These are phyloP conservation scores for Nannochloropsis salina DNA, from an alignment of 108 stramenopile genomes.

Conservation along the genomic window DNA sequence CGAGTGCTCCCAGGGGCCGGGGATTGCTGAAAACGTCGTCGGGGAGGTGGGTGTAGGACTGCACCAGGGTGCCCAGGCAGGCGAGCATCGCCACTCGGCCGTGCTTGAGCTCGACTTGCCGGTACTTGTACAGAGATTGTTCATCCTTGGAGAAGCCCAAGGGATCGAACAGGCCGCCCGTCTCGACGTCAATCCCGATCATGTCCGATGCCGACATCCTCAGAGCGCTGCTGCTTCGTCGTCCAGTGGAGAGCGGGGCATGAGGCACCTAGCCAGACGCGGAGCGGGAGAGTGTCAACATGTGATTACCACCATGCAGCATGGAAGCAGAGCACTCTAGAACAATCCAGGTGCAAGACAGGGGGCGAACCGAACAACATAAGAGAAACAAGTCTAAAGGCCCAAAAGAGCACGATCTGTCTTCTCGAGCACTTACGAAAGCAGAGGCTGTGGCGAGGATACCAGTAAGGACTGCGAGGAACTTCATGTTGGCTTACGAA, in stretches of 20 bases:
- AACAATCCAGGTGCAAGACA: neutral
- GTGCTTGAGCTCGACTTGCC: constrained; percentile 62
- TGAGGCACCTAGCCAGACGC: neutral
- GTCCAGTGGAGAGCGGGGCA: neutral
- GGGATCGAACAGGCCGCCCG: constrained; percentile 45
- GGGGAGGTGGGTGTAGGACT: constrained; percentile 67
- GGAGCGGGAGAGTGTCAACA: neutral
- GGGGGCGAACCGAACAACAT: neutral
- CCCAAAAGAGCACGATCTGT: neutral
- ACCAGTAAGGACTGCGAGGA: constrained; percentile 13
- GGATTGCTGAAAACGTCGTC: constrained; percentile 60
- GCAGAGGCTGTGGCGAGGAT: constrained; percentile 5
- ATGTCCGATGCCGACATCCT: constrained; percentile 47
- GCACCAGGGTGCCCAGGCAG: constrained; percentile 60
- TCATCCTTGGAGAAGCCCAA: constrained; percentile 47
- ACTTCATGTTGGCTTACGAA: neutral
- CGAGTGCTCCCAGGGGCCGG: constrained; percentile 33
- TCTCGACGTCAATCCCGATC: constrained; percentile 50
- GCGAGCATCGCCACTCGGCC: constrained; percentile 66
- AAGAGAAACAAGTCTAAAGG: neutral
- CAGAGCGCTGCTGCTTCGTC: constrained; percentile 7
- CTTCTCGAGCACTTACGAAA: constrained; percentile 14
- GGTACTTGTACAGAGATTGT: constrained; percentile 40
- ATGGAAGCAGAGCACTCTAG: neutral
- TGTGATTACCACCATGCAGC: neutral